Conservation (phyloP, 1,139 yeast genomes). For the Lodderomyces parapsilosis region DNA sequence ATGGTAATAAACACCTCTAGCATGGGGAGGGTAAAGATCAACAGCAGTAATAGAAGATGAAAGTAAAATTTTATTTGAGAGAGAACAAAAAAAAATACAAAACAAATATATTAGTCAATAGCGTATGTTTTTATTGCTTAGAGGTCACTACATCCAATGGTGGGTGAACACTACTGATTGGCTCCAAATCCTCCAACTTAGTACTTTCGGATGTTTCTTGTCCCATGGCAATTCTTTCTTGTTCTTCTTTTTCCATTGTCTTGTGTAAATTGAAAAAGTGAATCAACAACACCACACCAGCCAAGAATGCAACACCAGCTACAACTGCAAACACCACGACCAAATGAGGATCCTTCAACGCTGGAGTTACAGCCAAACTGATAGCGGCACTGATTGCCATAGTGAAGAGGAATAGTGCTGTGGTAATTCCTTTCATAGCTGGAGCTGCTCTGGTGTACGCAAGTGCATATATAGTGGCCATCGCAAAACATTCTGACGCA, state of each 20-base stretch:
- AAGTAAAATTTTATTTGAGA: no score
- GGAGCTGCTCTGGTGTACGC: conserved; percentile 72
- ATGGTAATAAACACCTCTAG: conserved; percentile 42
- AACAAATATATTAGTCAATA: background rate
- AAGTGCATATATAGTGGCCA: conserved; percentile 65
- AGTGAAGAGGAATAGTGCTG: conserved; percentile 62
- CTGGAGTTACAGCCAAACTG: conserved; percentile 54
- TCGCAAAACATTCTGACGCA: conserved; percentile 67
- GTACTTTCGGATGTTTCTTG: conserved; percentile 6
- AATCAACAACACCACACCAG: conserved; percentile 42
- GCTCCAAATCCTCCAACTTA: conserved; percentile 2
- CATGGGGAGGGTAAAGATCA: conserved; percentile 21
- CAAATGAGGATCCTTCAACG: conserved; percentile 52
- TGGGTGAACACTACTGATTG: conserved; percentile 1
- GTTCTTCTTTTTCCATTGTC: conserved; percentile 47
- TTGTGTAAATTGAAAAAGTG: conserved; percentile 54
- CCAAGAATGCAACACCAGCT: conserved; percentile 44
- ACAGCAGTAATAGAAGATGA: no score
- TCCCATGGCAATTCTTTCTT: conserved; percentile 23
- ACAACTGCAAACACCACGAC: conserved; percentile 55
- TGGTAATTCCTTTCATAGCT: conserved; percentile 64
- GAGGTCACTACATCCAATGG: background rate
- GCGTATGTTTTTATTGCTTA: background rate
- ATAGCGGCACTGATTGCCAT: conserved; percentile 61
- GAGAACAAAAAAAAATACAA: background rate